Base-by-base conservation (phyloP, 129 eudicot species). In the Mikania micrantha region DNA sequence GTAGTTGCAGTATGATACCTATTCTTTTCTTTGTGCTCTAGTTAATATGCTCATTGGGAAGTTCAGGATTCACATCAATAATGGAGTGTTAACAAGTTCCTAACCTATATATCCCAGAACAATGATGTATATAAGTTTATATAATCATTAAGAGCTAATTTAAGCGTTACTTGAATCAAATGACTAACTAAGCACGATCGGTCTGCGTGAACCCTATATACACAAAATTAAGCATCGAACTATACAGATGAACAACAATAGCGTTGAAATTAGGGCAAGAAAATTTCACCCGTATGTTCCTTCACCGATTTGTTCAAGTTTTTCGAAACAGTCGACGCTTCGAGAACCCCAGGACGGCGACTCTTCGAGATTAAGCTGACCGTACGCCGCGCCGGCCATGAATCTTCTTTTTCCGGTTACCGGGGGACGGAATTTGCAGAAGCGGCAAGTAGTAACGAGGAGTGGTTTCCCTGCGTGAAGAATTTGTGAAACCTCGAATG, bases 221-320 rank as follows among this genome's bases (percentile, higher is more conserved):
- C 62, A 27, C 63, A 63, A 12, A 35, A 35, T 25, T 12, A 59
- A 6, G 20, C 42, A 16, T 22, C 60, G 1, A 59, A 19, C 31
- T 5, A 20, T 6, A 31, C n/a, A 48, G 5, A 47, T 19, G 13
- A 73, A n/a, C 8, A 73, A 16, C 4, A 40, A 35, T 9, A 63
- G 52, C 52, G 64, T 27, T 39, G 32, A n/a, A n/a, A 50, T 74
- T 67, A 74, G 67, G 79, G 79, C 48, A 41, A 38, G 54, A 6
- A 10, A 75, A 0, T 32, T 15, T 65, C 29, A 78, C 82, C 82
- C 82, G 56, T 78, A 78, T 3, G 82, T 78, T 66, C 82, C 82
- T 73, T 78, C 82, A n/a, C 82, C 82, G 34, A 78, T 78, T 64
- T 72, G 82, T 78, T 78, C 78, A 27, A 78, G 64, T 41, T 78